phyloP scores from a whole-genome alignment of 2,329 filamentous ascomycete genomes.

The Ilyonectria robusta region DNA sequence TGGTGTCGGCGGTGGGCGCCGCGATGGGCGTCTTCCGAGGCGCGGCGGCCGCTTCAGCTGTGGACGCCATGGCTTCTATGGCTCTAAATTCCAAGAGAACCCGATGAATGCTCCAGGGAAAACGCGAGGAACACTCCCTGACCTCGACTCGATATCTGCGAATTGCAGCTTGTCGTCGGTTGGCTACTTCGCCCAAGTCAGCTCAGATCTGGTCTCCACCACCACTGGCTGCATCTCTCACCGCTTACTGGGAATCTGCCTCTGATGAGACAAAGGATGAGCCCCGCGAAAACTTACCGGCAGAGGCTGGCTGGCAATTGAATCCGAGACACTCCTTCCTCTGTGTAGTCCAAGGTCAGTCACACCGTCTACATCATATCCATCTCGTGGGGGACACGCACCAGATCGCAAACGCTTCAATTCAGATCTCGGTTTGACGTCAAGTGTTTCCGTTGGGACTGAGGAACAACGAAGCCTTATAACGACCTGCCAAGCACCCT shows the following conservation, averaged over 20 bases:
- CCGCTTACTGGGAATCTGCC: constrained; percentile 20
- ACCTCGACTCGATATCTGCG: not conserved
- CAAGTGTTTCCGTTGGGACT: not conserved
- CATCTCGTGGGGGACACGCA: not conserved
- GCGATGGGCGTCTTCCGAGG: constrained; percentile 69
- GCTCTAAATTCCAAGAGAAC: not conserved
- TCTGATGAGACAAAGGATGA: not conserved
- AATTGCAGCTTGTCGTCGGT: constrained; percentile 1
- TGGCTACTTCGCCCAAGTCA: not conserved
- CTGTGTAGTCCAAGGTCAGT: not conserved
- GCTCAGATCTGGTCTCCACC: not conserved
- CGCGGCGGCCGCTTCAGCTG: constrained; percentile 36
- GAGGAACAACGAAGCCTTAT: not conserved
- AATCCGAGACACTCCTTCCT: not conserved
- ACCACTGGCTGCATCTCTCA: constrained; percentile 12
- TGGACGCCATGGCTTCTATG: constrained; percentile 38
- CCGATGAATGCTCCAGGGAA: too few species aligned
- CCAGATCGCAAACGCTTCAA: not conserved
- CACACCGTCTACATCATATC: not conserved
- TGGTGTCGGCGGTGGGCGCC: constrained; percentile 69
- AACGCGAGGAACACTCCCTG: too few species aligned
- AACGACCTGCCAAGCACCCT: not conserved
- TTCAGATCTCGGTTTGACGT: not conserved
- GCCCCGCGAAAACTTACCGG: constrained; percentile 1
- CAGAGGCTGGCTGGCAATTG: not conserved